A percentile compares a stretch with the other conserved stretches of the same genome.
These are phyloP conservation scores for Darksidea phi DNA, from an alignment of 495 filamentous ascomycete species.

Conservation along the genomic window DNA sequence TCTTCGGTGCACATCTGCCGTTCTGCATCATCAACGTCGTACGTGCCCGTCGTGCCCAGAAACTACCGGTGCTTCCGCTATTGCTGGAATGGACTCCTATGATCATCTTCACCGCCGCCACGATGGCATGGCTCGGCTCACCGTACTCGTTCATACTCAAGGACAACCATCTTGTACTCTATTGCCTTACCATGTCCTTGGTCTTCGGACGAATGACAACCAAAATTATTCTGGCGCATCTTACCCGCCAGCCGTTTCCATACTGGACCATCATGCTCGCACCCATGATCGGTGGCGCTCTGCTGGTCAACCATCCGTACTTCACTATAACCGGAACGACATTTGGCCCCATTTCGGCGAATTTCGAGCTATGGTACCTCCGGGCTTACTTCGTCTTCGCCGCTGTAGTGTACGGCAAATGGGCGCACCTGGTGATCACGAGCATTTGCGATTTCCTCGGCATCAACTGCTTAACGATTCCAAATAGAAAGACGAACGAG, in stretches of 20 bases:
- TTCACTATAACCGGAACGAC: constrained; percentile 57
- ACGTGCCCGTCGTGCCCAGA: constrained; percentile 66
- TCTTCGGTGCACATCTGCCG: constrained; percentile 81
- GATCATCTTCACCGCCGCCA: constrained; percentile 69
- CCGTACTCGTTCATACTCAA: constrained; percentile 75
- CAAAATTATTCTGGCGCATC: constrained; percentile 96
- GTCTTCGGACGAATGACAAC: constrained; percentile 99
- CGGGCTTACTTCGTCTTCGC: constrained; percentile 79
- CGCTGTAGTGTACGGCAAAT: constrained; percentile 78
- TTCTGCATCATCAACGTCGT: constrained; percentile 76
- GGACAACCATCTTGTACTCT: constrained; percentile 84
- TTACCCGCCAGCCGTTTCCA: constrained; percentile 90
- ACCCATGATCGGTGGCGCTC: constrained; percentile 79
- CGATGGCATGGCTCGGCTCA: constrained; percentile 80
- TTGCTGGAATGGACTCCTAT: constrained; percentile 97
- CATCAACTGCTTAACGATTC: constrained; percentile 90
- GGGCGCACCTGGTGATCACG: constrained; percentile 87
- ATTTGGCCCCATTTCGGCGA: constrained; percentile 36
- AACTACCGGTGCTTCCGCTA: constrained; percentile 75
- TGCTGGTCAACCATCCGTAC: constrained; percentile 77
- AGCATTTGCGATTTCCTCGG: constrained; percentile 88
- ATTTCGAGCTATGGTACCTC: constrained; percentile 75
- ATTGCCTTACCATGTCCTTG: constrained; percentile 90
- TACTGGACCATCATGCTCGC: constrained; percentile 91
- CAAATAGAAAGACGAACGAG: constrained; percentile 23